A percentile compares a stretch with the other conserved stretches of the same genome.
phyloP scores from a whole-genome alignment of 495 filamentous ascomycete genomes.

The Xylaria acuta region DNA sequence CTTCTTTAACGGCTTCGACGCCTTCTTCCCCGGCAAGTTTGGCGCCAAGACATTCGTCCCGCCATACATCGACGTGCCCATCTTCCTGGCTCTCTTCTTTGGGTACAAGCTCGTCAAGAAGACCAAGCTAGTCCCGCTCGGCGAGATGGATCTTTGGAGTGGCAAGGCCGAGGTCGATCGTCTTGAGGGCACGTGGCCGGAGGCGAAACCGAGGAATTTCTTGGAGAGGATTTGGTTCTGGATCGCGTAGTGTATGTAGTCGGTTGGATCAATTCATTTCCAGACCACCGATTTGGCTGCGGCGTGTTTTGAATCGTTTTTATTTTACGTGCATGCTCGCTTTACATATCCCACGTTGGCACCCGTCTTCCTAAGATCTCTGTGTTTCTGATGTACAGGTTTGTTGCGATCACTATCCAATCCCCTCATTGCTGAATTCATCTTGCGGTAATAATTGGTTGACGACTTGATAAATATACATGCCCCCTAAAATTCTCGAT shows the following conservation, averaged over 20 bases:
- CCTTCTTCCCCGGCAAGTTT: constrained; percentile 57
- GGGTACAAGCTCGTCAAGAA: constrained; percentile 61
- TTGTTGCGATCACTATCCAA: no score
- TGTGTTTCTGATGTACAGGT: background rate
- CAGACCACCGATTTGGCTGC: background rate
- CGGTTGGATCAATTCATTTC: background rate
- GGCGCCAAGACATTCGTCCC: constrained; percentile 57
- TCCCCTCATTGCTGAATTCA: no score
- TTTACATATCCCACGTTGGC: no score
- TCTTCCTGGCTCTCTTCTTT: constrained; percentile 62
- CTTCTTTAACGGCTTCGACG: constrained; percentile 61
- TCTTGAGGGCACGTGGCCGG: constrained; percentile 56
- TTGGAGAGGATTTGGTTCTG: constrained; percentile 62
- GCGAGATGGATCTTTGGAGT: constrained; percentile 65
- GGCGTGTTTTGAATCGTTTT: no score
- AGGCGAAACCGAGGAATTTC: constrained; percentile 52
- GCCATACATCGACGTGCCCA: constrained; percentile 66
- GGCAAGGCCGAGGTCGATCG: constrained; percentile 69
- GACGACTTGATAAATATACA: background rate
- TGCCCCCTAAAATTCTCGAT: background rate
- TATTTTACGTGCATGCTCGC: no score
- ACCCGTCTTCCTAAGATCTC: background rate
- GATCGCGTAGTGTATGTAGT: constrained; percentile 44
- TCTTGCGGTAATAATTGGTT: no score
- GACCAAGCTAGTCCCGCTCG: constrained; percentile 53